Percentiles rank a stretch among this genome's conserved stretches.
These are phyloP conservation scores for Ustilago trichophora DNA, from an alignment of 1,284 basidiomycete species.

Conservation along the genomic window DNA sequence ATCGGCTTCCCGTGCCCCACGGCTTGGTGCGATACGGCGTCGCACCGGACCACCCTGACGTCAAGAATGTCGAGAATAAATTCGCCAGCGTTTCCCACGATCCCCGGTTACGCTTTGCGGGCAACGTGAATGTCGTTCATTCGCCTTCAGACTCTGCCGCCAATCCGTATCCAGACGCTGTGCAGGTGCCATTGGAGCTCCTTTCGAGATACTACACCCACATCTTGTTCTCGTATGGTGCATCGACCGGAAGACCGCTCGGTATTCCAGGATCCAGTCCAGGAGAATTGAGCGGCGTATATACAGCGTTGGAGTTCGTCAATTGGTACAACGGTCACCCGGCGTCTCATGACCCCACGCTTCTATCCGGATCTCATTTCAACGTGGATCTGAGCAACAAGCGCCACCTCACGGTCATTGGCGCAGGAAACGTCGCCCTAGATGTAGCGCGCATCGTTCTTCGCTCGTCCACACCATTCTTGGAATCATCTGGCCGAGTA, in stretches of 20 bases:
- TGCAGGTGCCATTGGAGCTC: slow-evolving; percentile 72
- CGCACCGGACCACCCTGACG: slow-evolving; percentile 98
- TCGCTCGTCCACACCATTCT: slow-evolving; percentile 57
- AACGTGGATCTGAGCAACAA: slow-evolving; percentile 71
- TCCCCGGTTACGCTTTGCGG: slow-evolving; percentile 73
- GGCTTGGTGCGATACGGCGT: slow-evolving; percentile 96
- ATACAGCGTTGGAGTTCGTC: slow-evolving; percentile 85
- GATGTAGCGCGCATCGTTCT: slow-evolving; percentile 93
- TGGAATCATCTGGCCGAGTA: slow-evolving; percentile 17
- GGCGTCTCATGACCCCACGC: slow-evolving; percentile 56
- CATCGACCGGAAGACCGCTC: slow-evolving; percentile 71
- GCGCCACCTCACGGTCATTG: slow-evolving; percentile 82
- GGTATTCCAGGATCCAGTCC: slow-evolving; percentile 69
- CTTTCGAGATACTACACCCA: slow-evolving; percentile 80
- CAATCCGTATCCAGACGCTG: slow-evolving; percentile 69
- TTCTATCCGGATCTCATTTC: slow-evolving; percentile 1
- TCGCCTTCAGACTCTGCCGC: slow-evolving; percentile 30
- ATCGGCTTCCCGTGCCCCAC: slow-evolving; percentile 91
- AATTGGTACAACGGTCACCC: slow-evolving; percentile 99
- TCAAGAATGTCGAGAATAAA: slow-evolving; percentile 98
- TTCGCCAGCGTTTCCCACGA: slow-evolving; percentile 74
- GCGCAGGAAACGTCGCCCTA: slow-evolving; percentile 94
- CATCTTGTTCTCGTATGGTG: slow-evolving; percentile 82
- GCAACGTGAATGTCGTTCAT: slow-evolving; percentile 81
- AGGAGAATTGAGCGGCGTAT: slow-evolving; percentile 71